Evolutionary conservation across 2,329 filamentous ascomycete species (phyloP), one percentile per base, ranked within the genome.

Genomic region (Chaetomium sp.): DNA sequence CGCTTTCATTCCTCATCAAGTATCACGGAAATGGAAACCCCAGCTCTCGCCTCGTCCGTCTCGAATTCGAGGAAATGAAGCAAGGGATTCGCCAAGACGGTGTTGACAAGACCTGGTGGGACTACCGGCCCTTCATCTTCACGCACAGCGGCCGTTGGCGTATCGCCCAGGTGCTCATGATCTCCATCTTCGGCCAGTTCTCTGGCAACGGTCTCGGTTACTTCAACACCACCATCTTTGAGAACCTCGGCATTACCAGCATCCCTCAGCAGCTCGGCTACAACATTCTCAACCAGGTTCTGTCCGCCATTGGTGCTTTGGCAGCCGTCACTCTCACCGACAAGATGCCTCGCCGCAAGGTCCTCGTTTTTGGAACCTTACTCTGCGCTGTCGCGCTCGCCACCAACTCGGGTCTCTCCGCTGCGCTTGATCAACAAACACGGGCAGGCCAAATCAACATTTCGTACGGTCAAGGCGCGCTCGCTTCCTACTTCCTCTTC

Each of bases 141-240:
- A 69, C 70, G 8, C 74, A 76, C 66, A 72, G 67, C 48, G 75
- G 74, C 44, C 74, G 76, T 52, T 78, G 75, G 75, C 70, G 76
- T 32, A 73, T 76, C 53, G 67, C 70, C 4, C 75, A 78, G 57
- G 75, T 78, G 43, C 59, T 77, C 59, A 76, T 78, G 74, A 77
- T 78, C 59, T 75, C 75, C 45, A 68, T 77, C 58, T 78, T 78
- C 54, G 76, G 75, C 12, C 75, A 78, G 62, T 78, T 76, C 66
- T 77, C 76, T 0, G 76, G 76, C 19, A 77, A 77, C 55, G 75
- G 75, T 51, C 71, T 78, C 6, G 74, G 75, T 11, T 79, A 78
- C 68, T 79, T 77, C 67, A 78, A 78, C 65, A 70, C 76, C 6
- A 71, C 69, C 40, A 78, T 79, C 61, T 77, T 75, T 63, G 59